Evolutionary conservation across 2,329 filamentous ascomycete genomes (phyloP), one percentile per base, ranked within the genome.

Genomic region (Plenodomus tracheiphilus): DNA sequence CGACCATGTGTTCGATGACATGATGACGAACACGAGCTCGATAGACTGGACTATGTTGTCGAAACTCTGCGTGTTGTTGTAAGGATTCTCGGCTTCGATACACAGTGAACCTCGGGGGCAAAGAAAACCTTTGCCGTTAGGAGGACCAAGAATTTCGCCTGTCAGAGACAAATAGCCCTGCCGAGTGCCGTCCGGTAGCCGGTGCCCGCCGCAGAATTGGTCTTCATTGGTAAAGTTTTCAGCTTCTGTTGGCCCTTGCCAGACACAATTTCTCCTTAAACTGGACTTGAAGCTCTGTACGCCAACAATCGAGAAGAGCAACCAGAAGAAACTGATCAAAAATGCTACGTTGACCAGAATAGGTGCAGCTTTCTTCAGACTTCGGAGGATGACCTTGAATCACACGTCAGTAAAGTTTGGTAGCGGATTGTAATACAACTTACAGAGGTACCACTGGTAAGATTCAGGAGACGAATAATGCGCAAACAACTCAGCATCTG

Each of bases 1-100:
- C 1, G 91, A 88, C 73, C 95, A 99, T 0, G 94, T 99, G 70
- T 99, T 99, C 41, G 91, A 93, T 64, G 91, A 96, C 90, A 99
- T 99, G 67, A 99, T 87, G 43, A 99, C 91, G 67, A 99, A 99
- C 2, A 99, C 92, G 49, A 97, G 79, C 74, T 99, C 91, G 43
- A 97, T 76, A 0, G 92, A 97, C 56, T 97, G 86, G 22, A 90
- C 75, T 35, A 99, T 95, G 68, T 97, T 93, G 76, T 99, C 94
- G 66, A 97, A 99, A 70, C 87, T 95, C 62, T 97, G 82, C 0
- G 94, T 99, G 43, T 84, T 85, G 61, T 89, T 90, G 70, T 84
- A 91, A 0, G 94, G 94, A 64, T 89, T 96, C 2, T 75, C 66
- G 50, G 86, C 84, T 72, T 96, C 85, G 16, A 97, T 79, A 66